Percentiles rank a stretch among this genome's conserved stretches.
Conservation (phyloP, 2,329 filamentous ascomycete species). For the Trichoderma endophyticum region DNA sequence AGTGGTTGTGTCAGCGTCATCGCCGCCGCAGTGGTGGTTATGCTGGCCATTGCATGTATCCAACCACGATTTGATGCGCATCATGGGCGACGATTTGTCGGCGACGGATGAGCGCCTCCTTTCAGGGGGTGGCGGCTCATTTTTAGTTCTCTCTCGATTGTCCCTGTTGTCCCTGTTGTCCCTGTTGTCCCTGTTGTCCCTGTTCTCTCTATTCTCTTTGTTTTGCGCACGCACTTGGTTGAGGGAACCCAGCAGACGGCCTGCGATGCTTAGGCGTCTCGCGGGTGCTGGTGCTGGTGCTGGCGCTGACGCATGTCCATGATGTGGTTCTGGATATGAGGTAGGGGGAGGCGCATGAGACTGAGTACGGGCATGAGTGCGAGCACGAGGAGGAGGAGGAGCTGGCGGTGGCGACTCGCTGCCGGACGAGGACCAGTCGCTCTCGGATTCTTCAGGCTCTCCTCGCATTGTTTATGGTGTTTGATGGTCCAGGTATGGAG, state of each 20-base stretch:
- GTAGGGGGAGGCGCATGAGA: not conserved
- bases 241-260: constrained; percentile 37
- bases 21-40: constrained; percentile 35
- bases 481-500: not conserved
- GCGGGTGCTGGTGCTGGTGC: constrained; percentile 26
- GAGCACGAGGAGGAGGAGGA: constrained; percentile 16
- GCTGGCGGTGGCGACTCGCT: constrained; percentile 15
- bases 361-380: not conserved
- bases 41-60: constrained; percentile 43
- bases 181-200: not conserved
- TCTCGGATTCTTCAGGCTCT: not conserved
- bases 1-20: constrained; percentile 28
- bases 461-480: not conserved
- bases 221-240: constrained; percentile 27
- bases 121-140: constrained; percentile 18
- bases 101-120: constrained; percentile 33
- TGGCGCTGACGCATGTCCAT: constrained; percentile 21
- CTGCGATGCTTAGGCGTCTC: constrained; percentile 42
- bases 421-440: constrained; percentile 11
- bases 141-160: constrained; percentile 22
- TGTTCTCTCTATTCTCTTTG: constrained; percentile 26
- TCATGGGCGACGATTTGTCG: constrained; percentile 35
- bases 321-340: not conserved
- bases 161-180: constrained; percentile 26
- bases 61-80: constrained; percentile 42